These are phyloP conservation scores for Citrus medica DNA, from an alignment of 345 rosid species.

Conservation along the genomic window DNA sequence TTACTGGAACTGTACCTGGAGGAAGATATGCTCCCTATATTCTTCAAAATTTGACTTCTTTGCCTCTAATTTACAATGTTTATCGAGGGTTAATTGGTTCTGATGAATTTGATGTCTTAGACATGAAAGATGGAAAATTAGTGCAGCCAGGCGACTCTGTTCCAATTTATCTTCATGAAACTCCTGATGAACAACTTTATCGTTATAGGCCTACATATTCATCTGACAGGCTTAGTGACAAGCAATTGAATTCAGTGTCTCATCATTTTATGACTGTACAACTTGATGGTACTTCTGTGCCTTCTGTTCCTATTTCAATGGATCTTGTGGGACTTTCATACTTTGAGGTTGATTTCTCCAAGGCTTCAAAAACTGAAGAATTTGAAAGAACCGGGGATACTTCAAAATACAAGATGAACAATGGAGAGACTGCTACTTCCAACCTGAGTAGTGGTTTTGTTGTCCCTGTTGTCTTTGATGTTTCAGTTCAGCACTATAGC, in stretches of 20 bases:
- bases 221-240: conserved; percentile 58
- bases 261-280: conserved; percentile 77
- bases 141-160: conserved; percentile 72
- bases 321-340: conserved; percentile 82
- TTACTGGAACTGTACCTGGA: conserved; percentile 36
- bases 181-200: conserved; percentile 54
- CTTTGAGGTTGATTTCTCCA: conserved; percentile 89
- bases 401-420: conserved; percentile 23
- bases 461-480: conserved; percentile 90
- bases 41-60: conserved; percentile 84
- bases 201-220: conserved; percentile 46
- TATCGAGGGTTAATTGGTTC: conserved; percentile 45
- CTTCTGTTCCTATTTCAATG: conserved; percentile 84
- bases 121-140: conserved; percentile 41
- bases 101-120: conserved; percentile 39
- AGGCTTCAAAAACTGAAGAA: conserved; percentile 30
- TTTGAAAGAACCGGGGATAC: conserved; percentile 21
- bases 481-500: conserved; percentile 78
- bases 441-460: conserved; percentile 50
- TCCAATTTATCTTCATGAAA: conserved; percentile 65
- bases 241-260: conserved; percentile 54
- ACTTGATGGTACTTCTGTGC: conserved; percentile 72
- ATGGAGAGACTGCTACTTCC: conserved; percentile 36
- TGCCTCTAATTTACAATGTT: conserved; percentile 67
- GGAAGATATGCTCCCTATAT: conserved; percentile 85